Conservation (phyloP, 176 grass and related monocot species). For the Oryza meyeriana region DNA sequence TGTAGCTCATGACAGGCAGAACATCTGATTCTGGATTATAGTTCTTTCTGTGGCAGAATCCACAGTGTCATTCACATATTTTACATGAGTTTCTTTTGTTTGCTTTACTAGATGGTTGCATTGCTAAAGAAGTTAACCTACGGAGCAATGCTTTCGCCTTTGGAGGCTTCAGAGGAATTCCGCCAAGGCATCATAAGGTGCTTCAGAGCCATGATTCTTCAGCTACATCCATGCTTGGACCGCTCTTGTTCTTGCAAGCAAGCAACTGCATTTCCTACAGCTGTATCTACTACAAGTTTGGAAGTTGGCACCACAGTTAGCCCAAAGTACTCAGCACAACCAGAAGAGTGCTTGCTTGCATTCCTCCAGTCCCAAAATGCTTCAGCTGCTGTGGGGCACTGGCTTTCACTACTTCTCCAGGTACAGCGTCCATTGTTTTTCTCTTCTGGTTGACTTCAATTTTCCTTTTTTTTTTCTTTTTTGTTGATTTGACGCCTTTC, state of each 20-base stretch:
- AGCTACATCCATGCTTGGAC: slow-evolving; percentile 69
- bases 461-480: neutral
- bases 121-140: slow-evolving; percentile 73
- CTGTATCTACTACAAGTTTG: slow-evolving; percentile 22
- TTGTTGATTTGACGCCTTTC: slow-evolving; percentile 2
- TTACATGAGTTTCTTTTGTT: neutral
- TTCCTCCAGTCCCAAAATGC: slow-evolving; percentile 82
- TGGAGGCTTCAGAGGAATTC: slow-evolving; percentile 87
- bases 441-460: neutral
- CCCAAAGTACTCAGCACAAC: slow-evolving; percentile 28
- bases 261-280: slow-evolving; percentile 39
- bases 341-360: slow-evolving; percentile 76
- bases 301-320: slow-evolving; percentile 9
- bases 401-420: slow-evolving; percentile 89
- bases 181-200: slow-evolving; percentile 74
- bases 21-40: neutral
- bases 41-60: neutral
- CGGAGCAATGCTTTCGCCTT: slow-evolving; percentile 81
- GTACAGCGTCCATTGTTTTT: slow-evolving; percentile 36
- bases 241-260: slow-evolving; percentile 63
- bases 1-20: neutral
- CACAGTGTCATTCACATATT: neutral
- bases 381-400: slow-evolving; percentile 86
- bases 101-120: slow-evolving; percentile 56
- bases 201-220: slow-evolving; percentile 72